These are phyloP conservation scores for Rugonectria rugulosa DNA, from an alignment of 2,329 filamentous ascomycete species.

Conservation along the genomic window DNA sequence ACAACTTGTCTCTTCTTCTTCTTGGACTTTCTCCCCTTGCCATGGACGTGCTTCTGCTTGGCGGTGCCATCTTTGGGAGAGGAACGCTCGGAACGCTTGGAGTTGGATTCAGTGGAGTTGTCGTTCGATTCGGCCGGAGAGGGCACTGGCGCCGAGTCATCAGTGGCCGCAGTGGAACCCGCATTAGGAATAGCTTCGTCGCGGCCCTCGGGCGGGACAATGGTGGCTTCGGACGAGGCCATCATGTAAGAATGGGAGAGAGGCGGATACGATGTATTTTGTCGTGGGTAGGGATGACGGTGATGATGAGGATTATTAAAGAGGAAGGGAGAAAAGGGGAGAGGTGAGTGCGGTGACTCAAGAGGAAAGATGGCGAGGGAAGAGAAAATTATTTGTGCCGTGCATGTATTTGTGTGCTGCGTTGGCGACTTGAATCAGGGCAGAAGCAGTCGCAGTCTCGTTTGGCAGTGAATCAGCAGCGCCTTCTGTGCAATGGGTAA, in stretches of 20 bases:
- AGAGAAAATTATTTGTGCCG: not conserved
- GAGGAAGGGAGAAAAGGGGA: not conserved
- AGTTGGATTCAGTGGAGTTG: slow-evolving; percentile 19
- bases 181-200: slow-evolving; percentile 21
- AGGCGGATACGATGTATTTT: not conserved
- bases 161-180: slow-evolving; percentile 20
- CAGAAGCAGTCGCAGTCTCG: not conserved
- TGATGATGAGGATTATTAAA: not conserved
- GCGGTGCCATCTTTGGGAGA: slow-evolving; percentile 12
- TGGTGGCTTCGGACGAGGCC: slow-evolving; percentile 27
- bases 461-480: not conserved
- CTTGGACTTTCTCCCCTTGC: slow-evolving; percentile 24
- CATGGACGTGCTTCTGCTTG: slow-evolving; percentile 25
- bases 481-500: not conserved
- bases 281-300: not conserved
- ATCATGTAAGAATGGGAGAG: no score
- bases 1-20: slow-evolving; percentile 5
- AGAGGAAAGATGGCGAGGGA: not conserved
- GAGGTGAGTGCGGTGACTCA: no score
- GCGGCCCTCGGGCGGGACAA: slow-evolving; percentile 29
- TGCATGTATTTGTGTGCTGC: not conserved
- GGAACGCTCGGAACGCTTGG: slow-evolving; percentile 16
- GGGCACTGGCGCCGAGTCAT: slow-evolving; percentile 27
- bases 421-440: not conserved
- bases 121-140: slow-evolving; percentile 24